Evolutionary conservation across 768 basidiomycete genomes (phyloP), one percentile per base, ranked within the genome.

Genomic region (Gelatoporia subvermispora): DNA sequence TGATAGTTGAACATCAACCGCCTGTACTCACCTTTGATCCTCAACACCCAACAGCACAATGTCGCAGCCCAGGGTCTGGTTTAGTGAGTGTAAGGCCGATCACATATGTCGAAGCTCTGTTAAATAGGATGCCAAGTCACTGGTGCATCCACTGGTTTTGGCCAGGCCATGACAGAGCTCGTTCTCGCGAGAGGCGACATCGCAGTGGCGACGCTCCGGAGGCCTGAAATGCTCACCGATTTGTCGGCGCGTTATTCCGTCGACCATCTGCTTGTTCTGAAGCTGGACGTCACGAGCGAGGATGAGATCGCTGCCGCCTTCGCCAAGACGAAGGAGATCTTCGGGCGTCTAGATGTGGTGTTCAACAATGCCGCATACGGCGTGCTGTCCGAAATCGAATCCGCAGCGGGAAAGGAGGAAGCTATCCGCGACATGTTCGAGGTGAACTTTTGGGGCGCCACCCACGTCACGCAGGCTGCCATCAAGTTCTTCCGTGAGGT

Each of bases 401-500:
- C 40, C 21, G 44, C 16, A 46, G 25, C 48, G 37, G 10, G 51
- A 8, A 67, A 69, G 9, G 54, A 55, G 20, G 48, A 35, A 15
- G 21, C n/a, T 11, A 59, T 38, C 2, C 43, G 54, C 4, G 41
- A 20, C 5, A 5, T 55, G 37, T 43, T 63, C 31, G 62, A 61
- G 15, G 51, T 56, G 9, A 57, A 60, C 48, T 61, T 60, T 48
- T 63, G 55, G 58, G 60, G 62, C 5, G 55, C 62, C 2, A 50
- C 48, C 0, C 50, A 51, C 35, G 68, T 69, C 24, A 65, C 53
- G 21, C 53, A 48, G 24, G 67, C 61, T 31, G 67, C 68, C 0
- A 51, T 72, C 39, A 47, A 48, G 39, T 61, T 63, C 47, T 68
- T 71, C 52, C 60, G 70, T 15, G 70, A 72, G 17, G 56, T 61